Percentiles rank a stretch among this genome's conserved stretches.
Conservation (phyloP, 768 basidiomycete genomes). For the Hygrocybe punicea region DNA sequence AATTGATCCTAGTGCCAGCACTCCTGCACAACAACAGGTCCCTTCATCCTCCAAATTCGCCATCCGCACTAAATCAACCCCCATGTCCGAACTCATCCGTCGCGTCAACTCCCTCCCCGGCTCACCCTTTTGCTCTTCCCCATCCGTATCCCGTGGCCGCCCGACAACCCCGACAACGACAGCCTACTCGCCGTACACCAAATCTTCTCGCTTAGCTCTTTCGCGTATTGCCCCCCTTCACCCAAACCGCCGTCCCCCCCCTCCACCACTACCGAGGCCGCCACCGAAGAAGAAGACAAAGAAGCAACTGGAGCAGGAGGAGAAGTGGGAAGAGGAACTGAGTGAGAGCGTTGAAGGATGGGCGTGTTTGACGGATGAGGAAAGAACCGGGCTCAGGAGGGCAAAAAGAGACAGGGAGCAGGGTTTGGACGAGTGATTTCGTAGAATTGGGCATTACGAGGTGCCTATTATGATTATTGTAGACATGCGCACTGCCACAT, state of each 20-base stretch:
- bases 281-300: conserved; percentile 68
- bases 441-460: too few species aligned
- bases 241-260: conserved; percentile 67
- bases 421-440: conserved; percentile 55
- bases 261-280: conserved; percentile 71
- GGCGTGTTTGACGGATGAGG: conserved; percentile 46
- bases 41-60: conserved; percentile 36
- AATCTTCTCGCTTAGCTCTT: conserved; percentile 59
- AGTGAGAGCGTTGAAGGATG: conserved; percentile 69
- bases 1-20: not conserved
- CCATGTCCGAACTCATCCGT: conserved; percentile 74
- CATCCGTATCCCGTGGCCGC: conserved; percentile 17
- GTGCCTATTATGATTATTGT: too few species aligned
- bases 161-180: conserved; percentile 19
- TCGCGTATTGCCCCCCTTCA: conserved; percentile 74
- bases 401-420: conserved; percentile 63
- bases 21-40: conserved; percentile 13
- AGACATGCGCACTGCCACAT: not conserved
- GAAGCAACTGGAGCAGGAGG: conserved; percentile 72
- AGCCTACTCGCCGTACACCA: conserved; percentile 62
- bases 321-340: conserved; percentile 77
- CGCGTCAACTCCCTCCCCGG: conserved; percentile 65
- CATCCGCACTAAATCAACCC: conserved; percentile 48
- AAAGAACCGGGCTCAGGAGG: conserved; percentile 52
- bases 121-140: conserved; percentile 51